phyloP scores from a whole-genome alignment of 768 basidiomycete species.

The Cubamyces sp. region DNA sequence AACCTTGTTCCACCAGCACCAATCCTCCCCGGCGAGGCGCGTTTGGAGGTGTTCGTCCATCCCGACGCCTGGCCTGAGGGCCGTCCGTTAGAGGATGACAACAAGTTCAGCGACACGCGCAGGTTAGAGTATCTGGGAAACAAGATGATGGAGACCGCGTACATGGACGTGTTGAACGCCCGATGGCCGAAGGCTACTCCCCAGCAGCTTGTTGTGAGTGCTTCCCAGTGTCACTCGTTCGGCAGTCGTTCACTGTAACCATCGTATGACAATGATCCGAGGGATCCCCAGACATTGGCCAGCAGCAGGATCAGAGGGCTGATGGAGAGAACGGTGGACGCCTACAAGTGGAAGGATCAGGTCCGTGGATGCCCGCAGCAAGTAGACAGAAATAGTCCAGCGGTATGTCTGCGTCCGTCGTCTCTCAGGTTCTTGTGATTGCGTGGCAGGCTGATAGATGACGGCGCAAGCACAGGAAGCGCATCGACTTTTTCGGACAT shows the following conservation, averaged over 20 bases:
- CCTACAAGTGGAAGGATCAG: slow-evolving; percentile 10
- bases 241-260: background rate
- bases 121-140: slow-evolving; percentile 8
- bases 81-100: slow-evolving; percentile 7
- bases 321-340: slow-evolving; percentile 11
- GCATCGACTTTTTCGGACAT: slow-evolving; percentile 17
- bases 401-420: background rate
- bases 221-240: background rate
- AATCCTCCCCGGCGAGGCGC: slow-evolving; percentile 6
- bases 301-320: slow-evolving; percentile 8
- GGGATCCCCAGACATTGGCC: background rate
- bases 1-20: slow-evolving; percentile 3
- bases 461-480: background rate
- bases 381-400: slow-evolving; percentile 5
- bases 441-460: background rate
- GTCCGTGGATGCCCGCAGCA: slow-evolving; percentile 10
- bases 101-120: slow-evolving; percentile 10
- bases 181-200: slow-evolving; percentile 6
- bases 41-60: slow-evolving; percentile 10
- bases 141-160: slow-evolving; percentile 1
- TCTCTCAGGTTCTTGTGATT: background rate
- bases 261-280: too few species aligned
- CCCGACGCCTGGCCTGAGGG: background rate
- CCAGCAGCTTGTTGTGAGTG: slow-evolving; percentile 6
- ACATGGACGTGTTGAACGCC: slow-evolving; percentile 1